phyloP scores from a whole-genome alignment of 805 yeast species.

The Pichia scutulata region DNA sequence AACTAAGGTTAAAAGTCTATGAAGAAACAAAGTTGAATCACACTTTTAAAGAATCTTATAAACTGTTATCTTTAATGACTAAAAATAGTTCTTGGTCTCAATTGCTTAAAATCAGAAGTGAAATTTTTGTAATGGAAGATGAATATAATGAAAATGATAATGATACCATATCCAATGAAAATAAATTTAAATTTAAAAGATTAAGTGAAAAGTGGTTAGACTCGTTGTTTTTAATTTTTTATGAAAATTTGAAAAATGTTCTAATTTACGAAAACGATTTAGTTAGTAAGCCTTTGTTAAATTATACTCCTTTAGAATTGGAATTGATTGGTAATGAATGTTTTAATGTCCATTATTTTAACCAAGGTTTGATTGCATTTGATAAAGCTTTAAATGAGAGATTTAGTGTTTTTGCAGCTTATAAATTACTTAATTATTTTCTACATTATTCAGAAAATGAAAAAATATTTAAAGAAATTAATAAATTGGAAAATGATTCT shows the following conservation, averaged over 20 bases:
- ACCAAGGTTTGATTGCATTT: conserved; percentile 44
- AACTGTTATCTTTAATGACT: conserved; percentile 60
- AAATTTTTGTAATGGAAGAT: conserved; percentile 74
- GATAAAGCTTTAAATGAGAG: conserved; percentile 47
- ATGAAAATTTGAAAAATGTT: conserved; percentile 70
- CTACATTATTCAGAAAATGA: conserved; percentile 20
- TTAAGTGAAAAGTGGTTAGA: conserved; percentile 71
- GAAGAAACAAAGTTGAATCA: conserved; percentile 45
- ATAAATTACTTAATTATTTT: conserved; percentile 40
- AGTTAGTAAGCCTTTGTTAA: conserved; percentile 19
- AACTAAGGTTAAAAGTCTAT: conserved; percentile 38
- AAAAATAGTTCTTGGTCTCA: conserved; percentile 78
- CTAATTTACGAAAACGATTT: conserved; percentile 45
- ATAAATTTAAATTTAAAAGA: conserved; percentile 36
- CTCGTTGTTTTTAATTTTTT: conserved; percentile 54
- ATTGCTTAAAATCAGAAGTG: conserved; percentile 54
- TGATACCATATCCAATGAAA: conserved; percentile 9
- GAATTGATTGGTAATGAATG: conserved; percentile 57
- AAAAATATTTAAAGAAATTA: conserved; percentile 8
- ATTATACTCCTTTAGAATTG: conserved; percentile 67
- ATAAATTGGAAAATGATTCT: conserved; percentile 5
- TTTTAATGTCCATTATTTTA: conserved; percentile 39
- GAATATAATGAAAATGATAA: conserved; percentile 36
- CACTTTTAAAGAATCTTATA: conserved; percentile 56
- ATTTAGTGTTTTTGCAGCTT: conserved; percentile 56